Conservation (phyloP, 2,329 filamentous ascomycete species). For the Eurotiales sp. region DNA sequence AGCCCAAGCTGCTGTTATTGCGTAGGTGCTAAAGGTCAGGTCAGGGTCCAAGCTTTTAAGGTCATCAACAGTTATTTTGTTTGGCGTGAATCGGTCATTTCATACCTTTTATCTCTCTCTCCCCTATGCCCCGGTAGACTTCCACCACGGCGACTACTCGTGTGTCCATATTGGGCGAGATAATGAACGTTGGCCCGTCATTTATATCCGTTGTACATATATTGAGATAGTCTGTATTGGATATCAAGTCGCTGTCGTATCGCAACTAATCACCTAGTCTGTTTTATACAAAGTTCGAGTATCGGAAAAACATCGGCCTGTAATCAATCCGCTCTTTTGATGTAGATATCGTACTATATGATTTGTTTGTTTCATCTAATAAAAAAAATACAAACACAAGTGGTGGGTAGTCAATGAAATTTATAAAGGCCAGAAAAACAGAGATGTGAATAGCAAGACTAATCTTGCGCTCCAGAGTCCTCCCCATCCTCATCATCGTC, state of each 20-base stretch:
- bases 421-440: background rate
- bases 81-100: background rate
- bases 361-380: background rate
- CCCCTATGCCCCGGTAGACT: background rate
- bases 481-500: slow-evolving; percentile 16
- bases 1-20: slow-evolving; percentile 31
- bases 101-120: background rate
- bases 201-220: background rate
- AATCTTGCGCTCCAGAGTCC: too few species aligned
- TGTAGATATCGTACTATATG: background rate
- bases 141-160: background rate
- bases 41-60: background rate
- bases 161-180: background rate
- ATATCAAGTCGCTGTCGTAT: background rate
- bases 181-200: background rate
- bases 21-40: slow-evolving; percentile 18
- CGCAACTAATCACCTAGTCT: too few species aligned
- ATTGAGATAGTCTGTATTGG: background rate
- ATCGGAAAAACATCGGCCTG: background rate
- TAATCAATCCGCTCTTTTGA: background rate
- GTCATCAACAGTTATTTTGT: background rate
- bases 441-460: background rate
- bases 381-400: background rate
- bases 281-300: too few species aligned
- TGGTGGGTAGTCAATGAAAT: slow-evolving; percentile 1